A percentile compares a stretch with the other conserved stretches of the same genome.
Conservation (phyloP, 2,329 filamentous ascomycete genomes). For the Apiospora aurea region DNA sequence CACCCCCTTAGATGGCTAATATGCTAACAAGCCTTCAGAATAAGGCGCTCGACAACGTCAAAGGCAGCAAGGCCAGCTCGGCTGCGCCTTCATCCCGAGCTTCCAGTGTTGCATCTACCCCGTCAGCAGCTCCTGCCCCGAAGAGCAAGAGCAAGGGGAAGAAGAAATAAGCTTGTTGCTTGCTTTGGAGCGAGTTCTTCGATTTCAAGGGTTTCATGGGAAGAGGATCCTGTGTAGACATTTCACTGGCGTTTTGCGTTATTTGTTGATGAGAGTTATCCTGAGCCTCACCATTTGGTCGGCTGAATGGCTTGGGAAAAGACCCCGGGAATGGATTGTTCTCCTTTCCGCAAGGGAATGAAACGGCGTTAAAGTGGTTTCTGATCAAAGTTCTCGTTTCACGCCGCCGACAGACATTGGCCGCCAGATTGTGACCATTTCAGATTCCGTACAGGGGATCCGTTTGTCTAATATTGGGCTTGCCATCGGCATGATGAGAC, state of each 20-base stretch:
- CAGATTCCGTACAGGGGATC: not conserved
- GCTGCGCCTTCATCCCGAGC: conserved; percentile 77
- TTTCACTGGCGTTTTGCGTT: conserved; percentile 1
- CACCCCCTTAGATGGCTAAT: conserved; percentile 29
- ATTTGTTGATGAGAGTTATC: not conserved
- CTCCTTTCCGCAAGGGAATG: not conserved
- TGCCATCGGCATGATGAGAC: not conserved
- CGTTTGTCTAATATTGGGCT: not conserved
- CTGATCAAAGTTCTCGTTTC: not conserved
- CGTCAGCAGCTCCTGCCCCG: conserved; percentile 56
- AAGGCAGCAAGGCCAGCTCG: conserved; percentile 80
- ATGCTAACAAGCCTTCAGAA: conserved; percentile 64
- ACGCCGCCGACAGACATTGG: not conserved
- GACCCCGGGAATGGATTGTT: not conserved
- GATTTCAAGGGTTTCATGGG: conserved; percentile 6
- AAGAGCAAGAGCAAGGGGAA: conserved; percentile 58
- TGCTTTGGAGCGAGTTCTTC: conserved; percentile 10
- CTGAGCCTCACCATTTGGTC: not conserved
- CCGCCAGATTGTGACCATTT: not conserved
- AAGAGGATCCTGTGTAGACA: conserved; percentile 10
- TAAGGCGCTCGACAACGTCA: conserved; percentile 90
- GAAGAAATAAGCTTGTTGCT: conserved; percentile 52
- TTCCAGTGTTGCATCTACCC: conserved; percentile 83
- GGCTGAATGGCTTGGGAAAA: not conserved
- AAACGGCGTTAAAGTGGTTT: conserved; percentile 9